Base-by-base conservation (phyloP, 768 basidiomycete genomes). In the Rhizopogon vesiculosus region DNA sequence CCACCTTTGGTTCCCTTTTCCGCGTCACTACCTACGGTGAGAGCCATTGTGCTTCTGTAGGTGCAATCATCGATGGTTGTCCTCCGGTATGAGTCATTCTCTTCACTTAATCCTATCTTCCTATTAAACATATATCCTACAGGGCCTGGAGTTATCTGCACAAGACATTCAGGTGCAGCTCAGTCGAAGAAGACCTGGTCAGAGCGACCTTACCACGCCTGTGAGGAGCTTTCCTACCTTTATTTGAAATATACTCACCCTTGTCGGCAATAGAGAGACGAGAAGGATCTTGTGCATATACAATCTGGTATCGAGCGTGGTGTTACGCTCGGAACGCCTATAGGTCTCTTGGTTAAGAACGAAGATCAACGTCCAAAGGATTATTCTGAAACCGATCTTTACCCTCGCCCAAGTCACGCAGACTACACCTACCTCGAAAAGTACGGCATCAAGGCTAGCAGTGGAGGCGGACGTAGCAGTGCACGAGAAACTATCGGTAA, bases 301-400 rank as follows among this genome's bases (percentile, higher is more conserved):
- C 97, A 99, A 70, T 96, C 94, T 33, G 97, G 97, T 29, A 77
- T 87, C 29, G 97, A 99, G 70, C 86, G 89, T 59, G 97, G 93
- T 28, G 86, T 96, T 29, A 98, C 97, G 2, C 85, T 99, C 19
- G 97, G 97, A 45, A 99, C 97, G 18, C 97, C 97, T 19, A 98
- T 99, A 64, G 95, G 87, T 2, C 84, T 99, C n/a, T 78, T 98
- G 50, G 93, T 99, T 40, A 91, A 85, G 65, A 99, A 99, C 72
- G 94, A 98, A 75, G 97, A 99, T 70, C 97, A 99, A 68, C 81
- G 97, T 29, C 97, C 97, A 18, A 91, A 98, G 66, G 97, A 99
- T 73, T 99, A 99, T 73, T 87, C 94, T 60, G 97, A 98, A 77
- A 98, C 97, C 0, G 97, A 99, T 68, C 76, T 94, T 52, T 99